A percentile compares a stretch with the other conserved stretches of the same genome.
phyloP scores from a whole-genome alignment of 108 stramenopile genomes.

The Cyclostephanos tholiformis region DNA sequence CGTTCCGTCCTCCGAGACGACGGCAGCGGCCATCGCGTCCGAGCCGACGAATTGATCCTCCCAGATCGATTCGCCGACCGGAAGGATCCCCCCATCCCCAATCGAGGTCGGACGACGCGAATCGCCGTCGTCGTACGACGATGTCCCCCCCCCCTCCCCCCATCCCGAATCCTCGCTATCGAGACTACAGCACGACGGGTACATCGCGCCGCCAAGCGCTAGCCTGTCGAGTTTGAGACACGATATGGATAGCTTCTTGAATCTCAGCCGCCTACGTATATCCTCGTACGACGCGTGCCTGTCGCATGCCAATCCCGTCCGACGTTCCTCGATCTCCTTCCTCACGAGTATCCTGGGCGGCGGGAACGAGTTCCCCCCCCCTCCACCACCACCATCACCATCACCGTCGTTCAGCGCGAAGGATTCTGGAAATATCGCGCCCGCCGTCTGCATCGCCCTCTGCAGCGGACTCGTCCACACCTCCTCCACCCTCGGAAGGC shows the following conservation, averaged over 20 bases:
- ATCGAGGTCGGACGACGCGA: background rate
- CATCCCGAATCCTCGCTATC: background rate
- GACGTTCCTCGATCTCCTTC: slow-evolving; percentile 58
- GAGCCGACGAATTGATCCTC: background rate
- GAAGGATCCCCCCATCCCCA: background rate
- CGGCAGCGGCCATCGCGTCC: background rate
- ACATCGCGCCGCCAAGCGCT: background rate
- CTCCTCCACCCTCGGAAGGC: slow-evolving; percentile 52
- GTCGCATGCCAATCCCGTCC: slow-evolving; percentile 61
- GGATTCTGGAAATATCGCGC: slow-evolving; percentile 42
- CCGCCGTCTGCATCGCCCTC: slow-evolving; percentile 61
- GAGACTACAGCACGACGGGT: background rate
- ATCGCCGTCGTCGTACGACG: background rate
- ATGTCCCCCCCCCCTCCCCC: background rate
- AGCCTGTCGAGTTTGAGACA: slow-evolving; percentile 5
- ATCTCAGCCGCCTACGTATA: slow-evolving; percentile 12
- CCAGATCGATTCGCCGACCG: background rate
- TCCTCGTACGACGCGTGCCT: slow-evolving; percentile 8
- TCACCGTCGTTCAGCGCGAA: background rate
- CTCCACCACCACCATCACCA: too few relatives aligned
- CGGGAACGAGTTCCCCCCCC: background rate
- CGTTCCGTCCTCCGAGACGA: background rate
- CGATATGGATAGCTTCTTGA: slow-evolving; percentile 24
- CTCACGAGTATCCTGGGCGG: slow-evolving; percentile 50
- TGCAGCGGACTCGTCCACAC: slow-evolving; percentile 61